Conservation (phyloP, 805 yeast genomes). For the Candida xiaguanensis region DNA sequence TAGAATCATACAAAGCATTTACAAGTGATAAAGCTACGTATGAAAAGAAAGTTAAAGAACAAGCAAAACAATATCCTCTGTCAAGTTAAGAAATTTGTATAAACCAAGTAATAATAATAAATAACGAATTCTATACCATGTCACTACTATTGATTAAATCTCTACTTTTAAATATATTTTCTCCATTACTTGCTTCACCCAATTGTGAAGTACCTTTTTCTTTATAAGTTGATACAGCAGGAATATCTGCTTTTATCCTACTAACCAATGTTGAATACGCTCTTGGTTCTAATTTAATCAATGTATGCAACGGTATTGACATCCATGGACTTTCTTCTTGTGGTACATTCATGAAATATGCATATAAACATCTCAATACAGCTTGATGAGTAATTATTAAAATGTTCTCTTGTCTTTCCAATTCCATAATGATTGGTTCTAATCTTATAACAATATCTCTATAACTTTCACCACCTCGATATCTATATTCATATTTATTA, state of each 20-base stretch:
- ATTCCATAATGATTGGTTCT: slow-evolving; percentile 97
- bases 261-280: slow-evolving; percentile 89
- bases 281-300: slow-evolving; percentile 91
- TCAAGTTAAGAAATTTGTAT: not conserved
- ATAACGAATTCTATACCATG: not conserved
- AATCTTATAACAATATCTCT: slow-evolving; percentile 91
- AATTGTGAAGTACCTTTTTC: slow-evolving; percentile 82
- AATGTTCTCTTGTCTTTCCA: slow-evolving; percentile 95
- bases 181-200: slow-evolving; percentile 44
- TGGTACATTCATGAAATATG: slow-evolving; percentile 97
- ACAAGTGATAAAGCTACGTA: slow-evolving; percentile 65
- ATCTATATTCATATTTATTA: slow-evolving; percentile 91
- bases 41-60: slow-evolving; percentile 74
- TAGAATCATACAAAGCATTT: slow-evolving; percentile 91
- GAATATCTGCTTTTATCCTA: slow-evolving; percentile 90
- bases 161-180: slow-evolving; percentile 41
- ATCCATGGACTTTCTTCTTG: slow-evolving; percentile 98
- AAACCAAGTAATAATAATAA: not conserved
- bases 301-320: slow-evolving; percentile 95
- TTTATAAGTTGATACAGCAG: slow-evolving; percentile 95
- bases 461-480: slow-evolving; percentile 96
- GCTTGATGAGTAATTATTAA: slow-evolving; percentile 97
- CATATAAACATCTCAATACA: slow-evolving; percentile 91
- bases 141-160: slow-evolving; percentile 44
- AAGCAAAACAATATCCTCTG: slow-evolving; percentile 67